Evolutionary conservation across 2,329 filamentous ascomycete genomes (phyloP), one percentile per base, ranked within the genome.

Genomic region (Cercospora sesami): DNA sequence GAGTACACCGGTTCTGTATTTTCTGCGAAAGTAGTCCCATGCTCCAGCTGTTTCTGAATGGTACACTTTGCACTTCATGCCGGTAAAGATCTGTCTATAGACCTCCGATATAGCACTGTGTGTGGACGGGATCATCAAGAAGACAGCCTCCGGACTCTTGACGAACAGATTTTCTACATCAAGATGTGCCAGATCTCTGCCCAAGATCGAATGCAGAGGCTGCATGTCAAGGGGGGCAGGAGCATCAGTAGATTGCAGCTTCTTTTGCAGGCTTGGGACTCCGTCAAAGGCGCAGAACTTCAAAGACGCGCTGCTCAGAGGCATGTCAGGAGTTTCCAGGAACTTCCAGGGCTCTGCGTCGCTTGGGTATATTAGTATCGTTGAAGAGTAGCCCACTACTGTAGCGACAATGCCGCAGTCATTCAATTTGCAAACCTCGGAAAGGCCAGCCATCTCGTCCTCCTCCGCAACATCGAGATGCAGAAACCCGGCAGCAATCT

Each of bases 261-360:
- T 39, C 7, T 16, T 30, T 23, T 53, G 62, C 16, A 63, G 28
- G 31, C 26, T 62, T 3, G 70, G 48, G 31, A 68, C 10, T 2
- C 63, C 51, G 14, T 58, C 53, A 36, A 73, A 72, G 9, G 68
- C 59, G 12, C 60, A 66, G 23, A 71, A 71, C 5, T 65, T 66
- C 26, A 73, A 64, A 7, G 63, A 59, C 5, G 48, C 69, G 5
- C 62, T 64, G 14, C 57, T 30, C 8, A 60, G 31, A n/a, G 58
- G 53, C 12, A 65, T 39, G 8, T 53, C 65, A 4, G 48, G 16
- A 14, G 65, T 60, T 1, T 71, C 69, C 5, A 77, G 63, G 59
- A 75, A 76, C 10, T 68, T 72, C 74, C 74, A 78, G 21, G 71
- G 69, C n/a, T 75, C 72, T 3, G 67, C 67, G 18, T 65, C 69